Evolutionary conservation across 192 early-diverging fungal genomes (phyloP).

Genomic region (Endogone sp.): DNA sequence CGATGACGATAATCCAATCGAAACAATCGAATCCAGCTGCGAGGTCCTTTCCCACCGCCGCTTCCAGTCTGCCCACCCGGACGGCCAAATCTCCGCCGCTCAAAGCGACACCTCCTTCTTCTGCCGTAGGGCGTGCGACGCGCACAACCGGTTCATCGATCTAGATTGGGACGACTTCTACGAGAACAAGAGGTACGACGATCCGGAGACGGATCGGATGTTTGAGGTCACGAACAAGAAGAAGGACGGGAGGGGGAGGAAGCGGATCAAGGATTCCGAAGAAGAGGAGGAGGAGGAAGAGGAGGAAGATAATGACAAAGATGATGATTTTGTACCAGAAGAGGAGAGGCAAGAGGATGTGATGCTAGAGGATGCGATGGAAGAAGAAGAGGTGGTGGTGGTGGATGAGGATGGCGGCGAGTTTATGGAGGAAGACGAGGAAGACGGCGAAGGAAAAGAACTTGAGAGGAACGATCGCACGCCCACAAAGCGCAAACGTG

Average conservation of each 20-base stretch:
- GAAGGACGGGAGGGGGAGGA: not conserved
- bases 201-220: slow-evolving; percentile 2
- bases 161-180: slow-evolving; percentile 43
- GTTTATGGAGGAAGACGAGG: not conserved
- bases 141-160: slow-evolving; percentile 30
- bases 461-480: not conserved
- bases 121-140: slow-evolving; percentile 36
- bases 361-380: not conserved
- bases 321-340: slow-evolving; percentile 15
- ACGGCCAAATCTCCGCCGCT: not conserved
- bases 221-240: slow-evolving; percentile 12
- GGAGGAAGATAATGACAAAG: slow-evolving; percentile 14
- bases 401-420: too few species aligned
- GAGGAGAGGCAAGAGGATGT: not conserved
- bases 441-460: not conserved
- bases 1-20: slow-evolving; percentile 39
- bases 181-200: not conserved
- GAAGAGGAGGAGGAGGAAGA: slow-evolving; percentile 22
- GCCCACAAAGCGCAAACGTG: not conserved
- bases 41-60: slow-evolving; percentile 21
- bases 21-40: slow-evolving; percentile 29
- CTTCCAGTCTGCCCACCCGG: not conserved
- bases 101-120: slow-evolving; percentile 12
- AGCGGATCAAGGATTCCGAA: not conserved
- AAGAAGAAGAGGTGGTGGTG: not conserved